Conservation (phyloP, 1,284 basidiomycete species). For the Porogramme epimiltina region DNA sequence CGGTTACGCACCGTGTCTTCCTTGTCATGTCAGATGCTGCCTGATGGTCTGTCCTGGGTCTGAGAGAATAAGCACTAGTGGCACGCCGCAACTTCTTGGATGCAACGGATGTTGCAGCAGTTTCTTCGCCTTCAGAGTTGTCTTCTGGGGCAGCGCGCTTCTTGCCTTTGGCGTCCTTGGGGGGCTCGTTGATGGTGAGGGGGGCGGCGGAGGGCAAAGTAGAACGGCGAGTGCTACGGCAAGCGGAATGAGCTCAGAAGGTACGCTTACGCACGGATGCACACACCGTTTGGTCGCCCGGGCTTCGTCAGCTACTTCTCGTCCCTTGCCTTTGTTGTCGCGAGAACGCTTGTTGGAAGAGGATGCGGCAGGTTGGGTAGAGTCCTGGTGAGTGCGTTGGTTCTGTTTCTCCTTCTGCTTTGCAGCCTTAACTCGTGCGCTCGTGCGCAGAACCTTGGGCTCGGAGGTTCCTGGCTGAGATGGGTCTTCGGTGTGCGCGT, state of each 20-base stretch:
- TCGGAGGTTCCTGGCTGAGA: conserved; percentile 32
- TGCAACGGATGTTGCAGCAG: conserved; percentile 41
- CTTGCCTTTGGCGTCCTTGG: conserved; percentile 77
- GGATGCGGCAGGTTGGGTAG: conserved; percentile 38
- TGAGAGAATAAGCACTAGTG: conserved; percentile 59
- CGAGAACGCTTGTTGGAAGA: conserved; percentile 55
- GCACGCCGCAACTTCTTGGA: conserved; percentile 60
- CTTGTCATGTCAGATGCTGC: conserved; percentile 64
- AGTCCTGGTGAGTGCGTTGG: conserved; percentile 43
- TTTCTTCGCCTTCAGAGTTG: conserved; percentile 63
- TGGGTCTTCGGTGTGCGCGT: conserved; percentile 31
- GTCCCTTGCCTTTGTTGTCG: conserved; percentile 67
- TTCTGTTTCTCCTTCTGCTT: conserved; percentile 62
- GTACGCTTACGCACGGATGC: conserved; percentile 13
- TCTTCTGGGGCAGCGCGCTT: conserved; percentile 78
- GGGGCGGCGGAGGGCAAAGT: conserved; percentile 46
- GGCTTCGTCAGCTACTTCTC: conserved; percentile 55
- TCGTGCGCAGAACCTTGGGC: conserved; percentile 62
- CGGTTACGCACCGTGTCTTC: conserved; percentile 57
- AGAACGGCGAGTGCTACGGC: conserved; percentile 57
- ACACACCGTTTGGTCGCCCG: conserved; percentile 62
- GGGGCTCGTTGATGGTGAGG: conserved; percentile 75
- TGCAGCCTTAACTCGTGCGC: conserved; percentile 76
- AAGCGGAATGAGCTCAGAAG: conserved; percentile 10
- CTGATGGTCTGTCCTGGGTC: conserved; percentile 55